Percentiles rank a stretch among this genome's conserved stretches.
phyloP scores from a whole-genome alignment of 208 protist genomes.

The Novymonas esmeraldas region DNA sequence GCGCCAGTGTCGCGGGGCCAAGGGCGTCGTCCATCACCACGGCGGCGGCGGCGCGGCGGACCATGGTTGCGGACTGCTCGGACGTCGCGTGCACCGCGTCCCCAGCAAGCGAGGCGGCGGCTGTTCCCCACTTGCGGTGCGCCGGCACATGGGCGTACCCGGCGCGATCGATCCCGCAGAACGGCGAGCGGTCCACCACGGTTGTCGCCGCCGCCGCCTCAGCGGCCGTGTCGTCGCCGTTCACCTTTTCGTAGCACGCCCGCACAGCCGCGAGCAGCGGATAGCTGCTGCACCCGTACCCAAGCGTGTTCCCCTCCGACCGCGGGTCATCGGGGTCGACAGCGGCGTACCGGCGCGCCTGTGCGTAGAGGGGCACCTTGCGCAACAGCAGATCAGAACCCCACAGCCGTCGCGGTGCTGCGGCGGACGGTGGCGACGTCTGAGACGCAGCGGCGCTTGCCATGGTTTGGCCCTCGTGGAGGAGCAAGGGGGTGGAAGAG shows the following conservation, averaged over 20 bases:
- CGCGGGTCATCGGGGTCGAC: constrained; percentile 34
- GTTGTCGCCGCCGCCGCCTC: not conserved
- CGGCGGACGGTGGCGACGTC: not conserved
- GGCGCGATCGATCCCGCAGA: constrained; percentile 28
- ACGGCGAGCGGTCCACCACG: constrained; percentile 20
- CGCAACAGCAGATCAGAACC: constrained; percentile 59
- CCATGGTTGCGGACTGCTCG: not conserved
- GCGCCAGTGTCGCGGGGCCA: constrained; percentile 18
- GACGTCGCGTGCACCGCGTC: not conserved
- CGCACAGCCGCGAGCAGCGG: constrained; percentile 41
- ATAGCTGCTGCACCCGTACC: constrained; percentile 56
- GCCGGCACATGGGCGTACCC: constrained; percentile 20
- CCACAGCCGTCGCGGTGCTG: constrained; percentile 10
- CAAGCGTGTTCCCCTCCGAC: constrained; percentile 62
- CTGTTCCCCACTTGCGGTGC: constrained; percentile 25
- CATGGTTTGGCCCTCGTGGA: no score
- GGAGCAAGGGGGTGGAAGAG: no score
- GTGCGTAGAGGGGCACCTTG: constrained; percentile 64
- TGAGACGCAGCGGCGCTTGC: not conserved
- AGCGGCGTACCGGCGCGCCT: constrained; percentile 33
- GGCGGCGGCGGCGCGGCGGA: constrained; percentile 18
- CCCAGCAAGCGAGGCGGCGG: not conserved
- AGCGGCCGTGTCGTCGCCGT: not conserved
- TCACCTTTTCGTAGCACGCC: constrained; percentile 13
- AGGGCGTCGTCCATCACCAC: constrained; percentile 20